Percentiles rank a stretch among this genome's conserved stretches.
Evolutionary conservation across 176 grass and related monocot genomes (phyloP).

Genomic region (Carex myosuroides): DNA sequence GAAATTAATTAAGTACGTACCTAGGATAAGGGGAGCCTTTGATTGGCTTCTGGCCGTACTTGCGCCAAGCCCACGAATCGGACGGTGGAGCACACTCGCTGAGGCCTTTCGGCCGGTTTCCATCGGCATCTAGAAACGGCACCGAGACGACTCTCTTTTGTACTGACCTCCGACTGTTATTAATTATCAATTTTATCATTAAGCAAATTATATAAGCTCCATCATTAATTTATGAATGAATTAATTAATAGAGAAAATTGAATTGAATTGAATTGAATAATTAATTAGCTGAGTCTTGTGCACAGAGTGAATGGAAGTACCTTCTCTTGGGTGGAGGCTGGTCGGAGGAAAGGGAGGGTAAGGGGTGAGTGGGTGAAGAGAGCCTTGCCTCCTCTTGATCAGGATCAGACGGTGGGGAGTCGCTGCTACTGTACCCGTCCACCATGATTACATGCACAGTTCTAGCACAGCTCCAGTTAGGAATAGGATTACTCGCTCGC

Average conservation of each 20-base stretch:
- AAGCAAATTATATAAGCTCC: neutral
- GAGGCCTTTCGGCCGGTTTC: constrained; percentile 46
- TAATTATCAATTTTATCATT: neutral
- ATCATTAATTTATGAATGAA: neutral
- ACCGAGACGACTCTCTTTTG: constrained; percentile 87
- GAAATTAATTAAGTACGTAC: constrained; percentile 25
- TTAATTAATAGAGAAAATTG: neutral
- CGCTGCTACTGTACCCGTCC: constrained; percentile 53
- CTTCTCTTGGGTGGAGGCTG: constrained; percentile 64
- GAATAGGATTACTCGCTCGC: too few species aligned
- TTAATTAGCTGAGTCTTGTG: neutral
- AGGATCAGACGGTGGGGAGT: constrained; percentile 50
- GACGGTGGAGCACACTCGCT: constrained; percentile 86
- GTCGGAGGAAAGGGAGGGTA: constrained; percentile 31
- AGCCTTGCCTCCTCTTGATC: constrained; percentile 61
- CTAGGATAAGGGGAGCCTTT: constrained; percentile 93
- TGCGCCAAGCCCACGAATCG: constrained; percentile 98
- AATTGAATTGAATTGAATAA: neutral
- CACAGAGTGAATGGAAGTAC: constrained; percentile 26
- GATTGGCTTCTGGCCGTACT: constrained; percentile 99
- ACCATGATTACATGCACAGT: constrained; percentile 4
- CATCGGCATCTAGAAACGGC: constrained; percentile 39
- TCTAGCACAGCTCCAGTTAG: neutral
- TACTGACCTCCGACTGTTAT: constrained; percentile 63
- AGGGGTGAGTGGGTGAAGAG: constrained; percentile 12